Percentiles rank a stretch among this genome's conserved stretches.
Conservation (phyloP, 1,139 yeast species). For the Kodamaea ohmeri region DNA sequence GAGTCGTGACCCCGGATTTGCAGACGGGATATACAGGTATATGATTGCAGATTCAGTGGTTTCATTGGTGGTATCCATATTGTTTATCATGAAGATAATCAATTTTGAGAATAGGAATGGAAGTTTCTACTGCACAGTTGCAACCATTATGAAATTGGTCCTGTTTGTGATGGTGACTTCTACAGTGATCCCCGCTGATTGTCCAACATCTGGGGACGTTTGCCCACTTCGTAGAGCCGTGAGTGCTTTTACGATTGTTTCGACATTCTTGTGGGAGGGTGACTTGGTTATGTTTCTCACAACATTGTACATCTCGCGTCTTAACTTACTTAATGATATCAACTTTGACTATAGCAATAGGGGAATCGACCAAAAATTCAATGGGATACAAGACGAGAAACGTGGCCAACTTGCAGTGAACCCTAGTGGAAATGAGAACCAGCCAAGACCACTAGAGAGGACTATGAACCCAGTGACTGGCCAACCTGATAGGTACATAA, state of each 20-base stretch:
- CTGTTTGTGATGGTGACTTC: constrained; percentile 34
- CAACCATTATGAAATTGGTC: constrained; percentile 32
- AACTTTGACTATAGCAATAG: constrained; percentile 34
- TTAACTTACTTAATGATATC: constrained; percentile 36
- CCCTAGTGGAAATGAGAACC: background rate
- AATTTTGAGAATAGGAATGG: constrained; percentile 45
- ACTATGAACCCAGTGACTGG: background rate
- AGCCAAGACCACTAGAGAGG: background rate
- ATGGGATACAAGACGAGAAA: constrained; percentile 2
- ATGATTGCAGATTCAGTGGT: constrained; percentile 40
- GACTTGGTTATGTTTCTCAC: constrained; percentile 41
- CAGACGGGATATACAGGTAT: constrained; percentile 32
- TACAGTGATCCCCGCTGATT: constrained; percentile 25
- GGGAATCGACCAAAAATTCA: constrained; percentile 17
- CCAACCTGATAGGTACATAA: background rate
- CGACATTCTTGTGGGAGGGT: constrained; percentile 41
- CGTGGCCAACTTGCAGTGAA: background rate
- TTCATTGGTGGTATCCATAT: constrained; percentile 32
- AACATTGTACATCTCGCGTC: constrained; percentile 39
- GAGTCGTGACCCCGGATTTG: constrained; percentile 22
- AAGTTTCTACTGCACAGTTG: constrained; percentile 40
- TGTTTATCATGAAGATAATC: constrained; percentile 35
- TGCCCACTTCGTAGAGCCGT: constrained; percentile 39
- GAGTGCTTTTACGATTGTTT: constrained; percentile 38
- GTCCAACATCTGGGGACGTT: constrained; percentile 18